Base-by-base conservation (phyloP, 495 filamentous ascomycete species). In the Acidiella bohemica region DNA sequence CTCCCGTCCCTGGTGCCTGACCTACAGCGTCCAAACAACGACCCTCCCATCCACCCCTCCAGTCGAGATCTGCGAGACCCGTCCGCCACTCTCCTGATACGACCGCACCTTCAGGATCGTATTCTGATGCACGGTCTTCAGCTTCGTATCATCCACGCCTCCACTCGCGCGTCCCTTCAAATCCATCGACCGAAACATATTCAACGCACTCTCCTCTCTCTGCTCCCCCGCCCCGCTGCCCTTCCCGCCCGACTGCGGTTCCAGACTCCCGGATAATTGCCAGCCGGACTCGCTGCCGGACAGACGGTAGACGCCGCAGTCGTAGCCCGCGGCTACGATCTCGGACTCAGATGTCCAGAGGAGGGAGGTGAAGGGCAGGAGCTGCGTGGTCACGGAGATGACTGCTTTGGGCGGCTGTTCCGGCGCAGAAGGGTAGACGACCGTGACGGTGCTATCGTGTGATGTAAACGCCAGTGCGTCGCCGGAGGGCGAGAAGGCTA, bases 161-260 rank as follows among this genome's bases (percentile, higher is more conserved):
- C 43, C 44, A 16, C 43, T 29, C 17, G 68, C 60, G 62, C 93
- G 92, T 26, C 90, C 90, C 67, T 86, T 93, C 44, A 96, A 67
- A 58, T 97, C 90, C 92, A 97, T 94, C 63, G 93, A 86, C 56
- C 74, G 74, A 70, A 97, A 97, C 92, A 95, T 95, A 58, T 96
- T 93, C 56, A 95, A 67, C n/a, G 90, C 90, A 50, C 78, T 84
- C 59, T 73, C 82, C 60, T 73, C 85, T 54, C 76, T 80, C 41
- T 68, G 74, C 4, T 63, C 66, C n/a, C n/a, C n/a, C n/a, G n/a
- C n/a, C 19, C 66, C 32, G 14, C 70, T 72, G 1, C 64, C 59
- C 0, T 71, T 63, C 17, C 61, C 54, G 51, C 74, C 71, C 16
- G 36, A 19, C 1, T 25, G 26, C 0, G 59, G 61, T 59, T 96